These are phyloP conservation scores for Stephanodiscus triporus DNA, from an alignment of 108 stramenopile species.

Conservation along the genomic window DNA sequence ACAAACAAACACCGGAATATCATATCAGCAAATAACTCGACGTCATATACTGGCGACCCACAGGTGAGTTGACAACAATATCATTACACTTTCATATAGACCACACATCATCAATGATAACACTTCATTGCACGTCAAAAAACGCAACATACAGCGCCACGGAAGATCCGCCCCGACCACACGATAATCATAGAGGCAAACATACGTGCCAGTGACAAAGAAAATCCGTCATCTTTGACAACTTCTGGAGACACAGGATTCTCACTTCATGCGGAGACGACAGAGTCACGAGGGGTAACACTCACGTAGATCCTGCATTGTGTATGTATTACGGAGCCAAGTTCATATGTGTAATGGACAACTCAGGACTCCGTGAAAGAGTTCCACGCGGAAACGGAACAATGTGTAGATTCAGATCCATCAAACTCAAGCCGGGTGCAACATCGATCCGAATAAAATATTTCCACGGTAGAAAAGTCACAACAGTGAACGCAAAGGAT, in stretches of 20 bases:
- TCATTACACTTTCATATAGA: no score
- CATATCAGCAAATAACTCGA: conserved; percentile 14
- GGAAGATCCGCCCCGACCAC: conserved; percentile 8
- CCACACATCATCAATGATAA: no score
- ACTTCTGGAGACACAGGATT: conserved; percentile 9
- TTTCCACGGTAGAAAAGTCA: conserved; percentile 25
- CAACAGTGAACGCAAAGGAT: conserved; percentile 22
- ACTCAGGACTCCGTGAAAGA: conserved; percentile 2
- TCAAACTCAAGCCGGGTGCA: conserved; percentile 9
- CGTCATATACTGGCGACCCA: conserved; percentile 10
- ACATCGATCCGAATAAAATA: conserved; percentile 5
- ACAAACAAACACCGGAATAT: conserved; percentile 26
- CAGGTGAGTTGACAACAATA: background rate
- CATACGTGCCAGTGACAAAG: conserved; percentile 7
- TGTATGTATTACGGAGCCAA: conserved; percentile 17
- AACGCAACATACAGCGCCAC: no score
- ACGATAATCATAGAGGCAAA: conserved; percentile 28
- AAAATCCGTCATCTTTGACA: background rate
- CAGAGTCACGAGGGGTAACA: conserved; percentile 11
- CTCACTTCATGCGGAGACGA: conserved; percentile 24
- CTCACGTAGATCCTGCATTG: conserved; percentile 23
- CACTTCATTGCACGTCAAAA: no score
- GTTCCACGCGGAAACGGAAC: conserved; percentile 30
- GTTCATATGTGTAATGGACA: conserved; percentile 16
- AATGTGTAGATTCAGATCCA: conserved; percentile 13